A percentile compares a stretch with the other conserved stretches of the same genome.
phyloP scores from a whole-genome alignment of 208 protist species.

The Leishmania gerbilli region DNA sequence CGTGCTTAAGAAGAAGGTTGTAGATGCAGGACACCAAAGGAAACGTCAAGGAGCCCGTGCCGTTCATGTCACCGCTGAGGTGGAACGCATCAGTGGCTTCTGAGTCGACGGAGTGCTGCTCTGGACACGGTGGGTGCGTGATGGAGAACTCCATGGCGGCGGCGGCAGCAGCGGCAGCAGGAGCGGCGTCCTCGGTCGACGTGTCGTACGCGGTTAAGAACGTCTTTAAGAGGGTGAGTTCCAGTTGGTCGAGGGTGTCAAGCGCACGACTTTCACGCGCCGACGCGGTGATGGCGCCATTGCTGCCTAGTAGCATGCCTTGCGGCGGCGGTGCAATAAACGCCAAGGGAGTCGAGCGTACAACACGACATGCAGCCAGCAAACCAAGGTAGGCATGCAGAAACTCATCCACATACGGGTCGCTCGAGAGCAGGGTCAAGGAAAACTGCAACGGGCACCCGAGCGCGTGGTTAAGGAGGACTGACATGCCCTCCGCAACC shows the following conservation, averaged over 20 bases:
- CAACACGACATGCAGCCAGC: constrained; percentile 35
- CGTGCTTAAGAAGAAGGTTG: constrained; percentile 36
- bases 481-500: background rate
- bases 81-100: background rate
- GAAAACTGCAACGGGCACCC: constrained; percentile 8
- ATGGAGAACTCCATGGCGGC: background rate
- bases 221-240: constrained; percentile 36
- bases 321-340: background rate
- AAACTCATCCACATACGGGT: constrained; percentile 55
- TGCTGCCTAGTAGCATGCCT: background rate
- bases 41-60: background rate
- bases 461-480: background rate
- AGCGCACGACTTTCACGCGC: constrained; percentile 18
- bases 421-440: constrained; percentile 31
- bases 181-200: background rate
- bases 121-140: background rate
- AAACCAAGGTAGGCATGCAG: constrained; percentile 63
- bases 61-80: background rate
- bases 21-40: constrained; percentile 28
- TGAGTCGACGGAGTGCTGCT: background rate
- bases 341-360: constrained; percentile 5
- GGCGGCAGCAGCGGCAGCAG: too few species aligned
- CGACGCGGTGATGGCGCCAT: background rate
- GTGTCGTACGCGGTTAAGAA: constrained; percentile 30
- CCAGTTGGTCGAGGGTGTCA: constrained; percentile 38